Evolutionary conservation across 352 stramenopile genomes (phyloP), one percentile per base, ranked within the genome.

Genomic region (Globisporangium spiculum): DNA sequence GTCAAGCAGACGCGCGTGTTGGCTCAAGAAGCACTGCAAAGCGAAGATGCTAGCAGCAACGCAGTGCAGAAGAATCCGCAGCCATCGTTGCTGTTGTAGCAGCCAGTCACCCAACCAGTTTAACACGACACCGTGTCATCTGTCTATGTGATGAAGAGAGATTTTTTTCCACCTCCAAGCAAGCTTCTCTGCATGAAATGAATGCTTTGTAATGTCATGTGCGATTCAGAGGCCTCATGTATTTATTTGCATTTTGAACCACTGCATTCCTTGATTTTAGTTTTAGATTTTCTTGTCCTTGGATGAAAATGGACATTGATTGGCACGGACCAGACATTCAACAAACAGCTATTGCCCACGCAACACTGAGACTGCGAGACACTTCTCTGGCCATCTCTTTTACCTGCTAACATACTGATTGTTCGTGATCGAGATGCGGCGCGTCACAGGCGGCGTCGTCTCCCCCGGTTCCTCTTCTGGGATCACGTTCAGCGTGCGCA

Each of bases 401-500:
- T 32, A 22, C 26, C 56, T 60, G 30, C 44, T 52, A 6, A 24
- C 44, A 52, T 65, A 71, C 27, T 41, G 20, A 36, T 59, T 71
- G 46, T 30, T 65, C 6, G 61, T 68, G 55, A 57, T 48, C 7
- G 67, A 65, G 46, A 73, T 73, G 34, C 67, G 67, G 16, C 67
- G 67, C 61, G 62, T 73, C 24, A 38, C 56, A 2, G 68, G 68
- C 26, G 68, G 68, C 26, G 68, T 68, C 54, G 14, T 41, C 30
- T 71, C 68, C 41, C 41, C 44, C 38, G 27, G 34, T 24, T 67
- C 68, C 12, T 74, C 69, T 24, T 75, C 69, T 18, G 53, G 57
- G n/a, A 70, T 65, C 60, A 48, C 66, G n/a, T 71, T 78, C n/a
- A 78, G 71, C 32, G 66, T 85, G 36, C 80, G 78, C 30, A 80